Evolutionary conservation across 192 early-diverging fungal species (phyloP).

Genomic region (Chytriomyces confervae): DNA sequence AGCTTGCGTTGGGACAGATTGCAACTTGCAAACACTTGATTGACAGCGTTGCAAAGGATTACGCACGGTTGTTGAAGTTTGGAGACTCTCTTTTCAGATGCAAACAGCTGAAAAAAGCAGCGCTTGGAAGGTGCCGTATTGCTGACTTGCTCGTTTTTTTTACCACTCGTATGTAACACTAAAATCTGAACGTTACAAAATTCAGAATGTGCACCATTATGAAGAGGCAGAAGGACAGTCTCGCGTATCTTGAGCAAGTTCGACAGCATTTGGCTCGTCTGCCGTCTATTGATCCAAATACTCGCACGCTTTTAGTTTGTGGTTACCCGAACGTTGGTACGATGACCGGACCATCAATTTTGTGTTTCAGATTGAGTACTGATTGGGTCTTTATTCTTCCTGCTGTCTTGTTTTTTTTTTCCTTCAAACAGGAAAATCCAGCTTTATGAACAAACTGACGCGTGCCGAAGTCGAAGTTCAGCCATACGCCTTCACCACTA

Average conservation of each 20-base stretch:
- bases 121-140: constrained; percentile 74
- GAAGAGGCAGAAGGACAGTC: constrained; percentile 97
- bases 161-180: too few relatives aligned
- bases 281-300: constrained; percentile 99
- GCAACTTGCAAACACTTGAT: constrained; percentile 98
- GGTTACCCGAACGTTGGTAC: constrained; percentile 99
- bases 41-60: constrained; percentile 97
- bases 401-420: too few relatives aligned
- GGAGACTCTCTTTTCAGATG: constrained; percentile 99
- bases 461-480: constrained; percentile 99
- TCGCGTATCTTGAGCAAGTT: constrained; percentile 98
- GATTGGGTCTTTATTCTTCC: too few relatives aligned
- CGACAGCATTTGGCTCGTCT: constrained; percentile 98
- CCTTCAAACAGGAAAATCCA: constrained; percentile 67
- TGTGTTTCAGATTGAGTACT: background rate
- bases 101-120: constrained; percentile 98
- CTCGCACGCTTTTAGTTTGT: constrained; percentile 96
- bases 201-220: constrained; percentile 98
- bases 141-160: background rate
- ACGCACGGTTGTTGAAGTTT: constrained; percentile 96
- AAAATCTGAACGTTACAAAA: too few relatives aligned
- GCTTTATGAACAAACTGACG: constrained; percentile 99
- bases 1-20: constrained; percentile 97
- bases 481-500: constrained; percentile 99
- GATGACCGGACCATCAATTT: constrained; percentile 75